Conservation (phyloP, 306 rosid genomes). For the Dicorynia guianensis region DNA sequence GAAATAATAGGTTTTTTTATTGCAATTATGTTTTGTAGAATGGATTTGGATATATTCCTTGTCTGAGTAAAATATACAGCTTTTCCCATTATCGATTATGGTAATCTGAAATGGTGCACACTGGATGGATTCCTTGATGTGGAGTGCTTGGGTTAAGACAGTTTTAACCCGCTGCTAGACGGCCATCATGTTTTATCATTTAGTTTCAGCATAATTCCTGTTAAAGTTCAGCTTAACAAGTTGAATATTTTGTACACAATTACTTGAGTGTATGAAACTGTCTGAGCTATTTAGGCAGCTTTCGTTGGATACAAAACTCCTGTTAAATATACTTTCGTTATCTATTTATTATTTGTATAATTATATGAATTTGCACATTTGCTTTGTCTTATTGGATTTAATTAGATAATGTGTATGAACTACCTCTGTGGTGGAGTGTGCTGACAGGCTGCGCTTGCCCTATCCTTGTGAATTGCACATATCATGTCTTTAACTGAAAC, state of each 20-base stretch:
- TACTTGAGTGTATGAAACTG: neutral
- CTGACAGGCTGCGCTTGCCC: no score
- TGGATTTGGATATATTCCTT: neutral
- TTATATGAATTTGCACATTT: no score
- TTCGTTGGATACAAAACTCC: neutral
- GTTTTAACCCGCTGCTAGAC: neutral
- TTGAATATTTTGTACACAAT: slow-evolving; percentile 13
- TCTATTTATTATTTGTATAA: no score
- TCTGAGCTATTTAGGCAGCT: neutral
- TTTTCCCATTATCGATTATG: neutral
- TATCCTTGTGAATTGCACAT: no score
- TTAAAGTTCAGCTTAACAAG: slow-evolving; percentile 4
- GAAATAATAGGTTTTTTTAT: no score
- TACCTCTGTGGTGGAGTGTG: no score
- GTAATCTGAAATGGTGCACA: neutral
- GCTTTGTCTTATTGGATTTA: no score
- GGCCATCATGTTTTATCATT: neutral
- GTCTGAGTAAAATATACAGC: neutral
- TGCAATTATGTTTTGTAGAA: no score
- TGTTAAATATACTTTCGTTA: neutral
- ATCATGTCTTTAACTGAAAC: no score
- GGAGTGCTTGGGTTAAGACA: slow-evolving; percentile 17
- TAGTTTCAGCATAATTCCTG: neutral
- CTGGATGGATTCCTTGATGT: neutral
- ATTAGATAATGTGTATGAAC: no score